phyloP scores from a whole-genome alignment of 768 basidiomycete species.

The Terana coerulea region DNA sequence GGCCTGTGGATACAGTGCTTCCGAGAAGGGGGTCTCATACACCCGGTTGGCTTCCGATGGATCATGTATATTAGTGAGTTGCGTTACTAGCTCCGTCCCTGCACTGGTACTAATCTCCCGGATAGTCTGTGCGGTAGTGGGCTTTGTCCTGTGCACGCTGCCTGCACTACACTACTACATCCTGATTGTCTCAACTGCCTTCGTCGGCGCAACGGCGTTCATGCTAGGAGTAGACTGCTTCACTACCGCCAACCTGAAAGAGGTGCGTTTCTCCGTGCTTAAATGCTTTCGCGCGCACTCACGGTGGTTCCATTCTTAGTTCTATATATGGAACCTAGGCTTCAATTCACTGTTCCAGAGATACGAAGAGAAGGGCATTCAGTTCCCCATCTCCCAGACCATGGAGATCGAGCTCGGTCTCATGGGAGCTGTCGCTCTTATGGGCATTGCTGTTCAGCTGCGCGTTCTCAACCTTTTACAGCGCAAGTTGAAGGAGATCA shows the following conservation, averaged over 20 bases:
- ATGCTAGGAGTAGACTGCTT: conserved; percentile 94
- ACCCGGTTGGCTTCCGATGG: conserved; percentile 78
- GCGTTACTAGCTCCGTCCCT: conserved; percentile 16
- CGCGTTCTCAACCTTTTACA: conserved; percentile 80
- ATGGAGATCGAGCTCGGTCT: conserved; percentile 95
- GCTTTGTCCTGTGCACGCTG: conserved; percentile 82
- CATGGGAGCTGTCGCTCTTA: conserved; percentile 75
- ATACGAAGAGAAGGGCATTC: conserved; percentile 58
- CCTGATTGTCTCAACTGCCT: conserved; percentile 80
- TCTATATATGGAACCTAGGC: conserved; percentile 95
- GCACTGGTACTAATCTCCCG: too few relatives aligned
- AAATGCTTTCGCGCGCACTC: conserved; percentile 13
- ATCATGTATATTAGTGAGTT: conserved; percentile 78
- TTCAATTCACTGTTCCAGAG: conserved; percentile 79
- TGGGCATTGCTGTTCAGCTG: conserved; percentile 88
- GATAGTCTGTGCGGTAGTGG: conserved; percentile 65
- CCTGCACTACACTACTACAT: conserved; percentile 86
- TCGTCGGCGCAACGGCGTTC: conserved; percentile 87
- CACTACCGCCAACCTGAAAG: conserved; percentile 88
- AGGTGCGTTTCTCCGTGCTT: conserved; percentile 50
- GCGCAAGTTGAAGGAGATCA: conserved; percentile 74
- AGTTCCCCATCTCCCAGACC: conserved; percentile 81
- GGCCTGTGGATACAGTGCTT: conserved; percentile 88
- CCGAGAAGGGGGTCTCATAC: conserved; percentile 76
- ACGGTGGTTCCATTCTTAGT: conserved; percentile 41